Evolutionary conservation across 169 alveolate genomes (phyloP).

Genomic region (Plasmodium ovale): DNA sequence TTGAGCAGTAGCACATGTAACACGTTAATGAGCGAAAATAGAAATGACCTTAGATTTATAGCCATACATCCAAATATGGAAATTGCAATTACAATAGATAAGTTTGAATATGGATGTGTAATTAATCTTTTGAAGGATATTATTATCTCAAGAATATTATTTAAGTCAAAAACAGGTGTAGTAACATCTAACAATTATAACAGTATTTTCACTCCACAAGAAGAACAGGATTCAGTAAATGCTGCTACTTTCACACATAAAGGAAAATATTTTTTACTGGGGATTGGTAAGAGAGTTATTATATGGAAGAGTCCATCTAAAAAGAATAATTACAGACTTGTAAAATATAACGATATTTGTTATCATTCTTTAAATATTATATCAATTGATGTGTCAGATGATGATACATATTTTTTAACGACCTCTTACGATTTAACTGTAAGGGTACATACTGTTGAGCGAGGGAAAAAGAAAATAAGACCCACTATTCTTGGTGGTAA

Average conservation of each 20-base stretch:
- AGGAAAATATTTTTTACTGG: constrained; percentile 79
- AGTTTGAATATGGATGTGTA: constrained; percentile 82
- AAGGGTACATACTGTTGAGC: constrained; percentile 86
- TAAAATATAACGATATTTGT: constrained; percentile 82
- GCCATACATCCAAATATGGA: constrained; percentile 86
- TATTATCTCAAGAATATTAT: constrained; percentile 82
- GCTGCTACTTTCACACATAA: constrained; percentile 82
- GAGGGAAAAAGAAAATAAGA: constrained; percentile 77
- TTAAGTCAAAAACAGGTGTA: constrained; percentile 80
- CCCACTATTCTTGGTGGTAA: constrained; percentile 87
- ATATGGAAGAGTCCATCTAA: constrained; percentile 84
- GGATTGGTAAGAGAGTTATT: constrained; percentile 78
- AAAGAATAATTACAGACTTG: constrained; percentile 79
- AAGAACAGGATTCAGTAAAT: constrained; percentile 76
- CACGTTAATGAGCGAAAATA: constrained; percentile 84
- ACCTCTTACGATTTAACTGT: constrained; percentile 89
- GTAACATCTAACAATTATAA: constrained; percentile 52
- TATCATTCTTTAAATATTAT: constrained; percentile 85
- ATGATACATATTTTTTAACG: constrained; percentile 82
- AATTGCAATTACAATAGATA: constrained; percentile 85
- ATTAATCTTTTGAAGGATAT: constrained; percentile 83
- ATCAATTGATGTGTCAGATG: constrained; percentile 85
- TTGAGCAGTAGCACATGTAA: constrained; percentile 82
- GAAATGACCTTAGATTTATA: constrained; percentile 81
- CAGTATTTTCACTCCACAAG: constrained; percentile 69